These are phyloP conservation scores for Prunus persica DNA, from an alignment of 306 rosid genomes.

Conservation along the genomic window Prunus_persica_NCBIv2 NC_034015.1:5871501-5872000, in stretches of 20 bases:
- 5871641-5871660: slow-evolving; percentile 52
- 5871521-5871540: background rate
- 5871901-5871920: slow-evolving; percentile 92
- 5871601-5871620: slow-evolving; percentile 77
- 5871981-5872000: background rate
- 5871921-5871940: slow-evolving; percentile 12
- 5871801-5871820: slow-evolving; percentile 79
- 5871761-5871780: slow-evolving; percentile 71
- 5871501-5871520: slow-evolving; percentile 66
- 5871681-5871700: background rate
- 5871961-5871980: slow-evolving; percentile 12
- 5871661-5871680: slow-evolving; percentile 7
- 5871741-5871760: slow-evolving; percentile 66
- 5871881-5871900: slow-evolving; percentile 81
- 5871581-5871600: slow-evolving; percentile 61
- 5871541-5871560: slow-evolving; percentile 12
- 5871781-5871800: slow-evolving; percentile 93
- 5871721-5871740: background rate
- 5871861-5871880: slow-evolving; percentile 82
- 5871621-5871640: slow-evolving; percentile 65
- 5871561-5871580: slow-evolving; percentile 24
- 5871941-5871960: background rate
- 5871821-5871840: slow-evolving; percentile 78
- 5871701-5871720: background rate
- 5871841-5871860: slow-evolving; percentile 83